Base-by-base conservation (phyloP, 1,284 basidiomycete genomes). In the Sporisorium exsertum region DNA sequence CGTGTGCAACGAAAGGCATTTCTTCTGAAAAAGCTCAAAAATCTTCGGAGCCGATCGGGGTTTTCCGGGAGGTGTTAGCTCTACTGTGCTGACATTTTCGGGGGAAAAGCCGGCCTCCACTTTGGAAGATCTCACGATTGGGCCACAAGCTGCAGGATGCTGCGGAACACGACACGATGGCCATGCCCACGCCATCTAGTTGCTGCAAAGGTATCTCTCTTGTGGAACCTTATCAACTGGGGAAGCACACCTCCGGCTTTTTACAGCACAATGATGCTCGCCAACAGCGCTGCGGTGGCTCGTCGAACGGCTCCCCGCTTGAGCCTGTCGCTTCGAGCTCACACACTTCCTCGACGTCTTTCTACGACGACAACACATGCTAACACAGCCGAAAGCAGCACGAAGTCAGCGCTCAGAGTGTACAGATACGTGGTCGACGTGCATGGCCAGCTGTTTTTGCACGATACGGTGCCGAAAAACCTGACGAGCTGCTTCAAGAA, bases 401-500 rank as follows among this genome's bases (percentile, higher is more conserved):
- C 52, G 2, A 24, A 40, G 5, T 50, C 65, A 4, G 45, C 58
- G 2, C 64, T 71, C 5, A 74, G 85, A 3, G 71, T 80, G 2
- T 85, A 86, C 35, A 60, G 74, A 33, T 86, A 86, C 67, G 83
- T 81, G 45, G 60, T 85, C 10, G 81, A 86, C 56, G 69, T 81
- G 5, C 82, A 86, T 55, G 86, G 86, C 0, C 84, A 79, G 53
- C 78, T 86, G 13, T 86, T 84, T 59, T 66, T 86, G 26, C 83
- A 84, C 20, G 68, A 78, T 22, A 80, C 84, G 1, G 75, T 78
- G 8, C 79, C 79, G 1, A 84, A 85, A 59, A 86, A 86, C 58
- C 75, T 86, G 43, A 86, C 85, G 3, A 81, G 81, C 45, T 86
- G 71, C 50, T 64, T 63, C 57, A 79, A 73, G 52, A 72, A 69